Conservation (phyloP, 2,329 filamentous ascomycete species). For the Xylariales sp. region DNA sequence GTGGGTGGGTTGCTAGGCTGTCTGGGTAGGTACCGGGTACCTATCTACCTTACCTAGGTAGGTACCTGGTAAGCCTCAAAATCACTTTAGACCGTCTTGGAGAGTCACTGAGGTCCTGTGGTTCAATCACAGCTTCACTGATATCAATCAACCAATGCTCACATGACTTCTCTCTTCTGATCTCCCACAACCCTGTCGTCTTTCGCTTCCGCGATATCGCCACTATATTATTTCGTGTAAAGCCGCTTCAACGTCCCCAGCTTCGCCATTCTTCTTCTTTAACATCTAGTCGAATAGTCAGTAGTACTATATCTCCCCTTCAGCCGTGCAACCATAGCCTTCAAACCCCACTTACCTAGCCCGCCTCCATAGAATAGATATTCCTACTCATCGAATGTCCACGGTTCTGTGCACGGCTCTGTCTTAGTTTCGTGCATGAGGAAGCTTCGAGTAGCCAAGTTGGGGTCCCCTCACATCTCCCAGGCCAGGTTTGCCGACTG, state of each 20-base stretch:
- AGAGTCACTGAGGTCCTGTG: conserved; percentile 7
- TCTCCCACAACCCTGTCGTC: conserved; percentile 16
- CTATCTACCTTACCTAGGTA: not conserved
- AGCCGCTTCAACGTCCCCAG: not conserved
- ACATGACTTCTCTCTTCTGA: conserved; percentile 26
- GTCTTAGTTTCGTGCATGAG: conserved; percentile 21
- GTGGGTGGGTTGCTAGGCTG: not conserved
- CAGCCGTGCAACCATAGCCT: conserved; percentile 27
- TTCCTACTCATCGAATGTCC: conserved; percentile 12
- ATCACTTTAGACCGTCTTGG: not conserved
- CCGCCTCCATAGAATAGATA: not conserved
- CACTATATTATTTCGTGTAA: conserved; percentile 8
- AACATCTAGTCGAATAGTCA: not conserved
- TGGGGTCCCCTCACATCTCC: conserved; percentile 25
- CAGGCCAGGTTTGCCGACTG: conserved; percentile 41
- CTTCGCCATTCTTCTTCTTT: not conserved
- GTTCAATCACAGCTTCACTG: conserved; percentile 32
- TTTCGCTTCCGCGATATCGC: conserved; percentile 1
- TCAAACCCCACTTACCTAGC: not conserved
- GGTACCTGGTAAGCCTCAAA: conserved; percentile 14
- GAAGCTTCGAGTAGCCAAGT: conserved; percentile 10
- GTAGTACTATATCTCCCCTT: not conserved
- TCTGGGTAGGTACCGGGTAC: not conserved
- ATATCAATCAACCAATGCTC: conserved; percentile 23
- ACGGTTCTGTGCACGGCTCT: conserved; percentile 14